Evolutionary conservation across 345 rosid species (phyloP), one percentile per base, ranked within the genome.

Genomic region (Hirschfeldia incana): DNA sequence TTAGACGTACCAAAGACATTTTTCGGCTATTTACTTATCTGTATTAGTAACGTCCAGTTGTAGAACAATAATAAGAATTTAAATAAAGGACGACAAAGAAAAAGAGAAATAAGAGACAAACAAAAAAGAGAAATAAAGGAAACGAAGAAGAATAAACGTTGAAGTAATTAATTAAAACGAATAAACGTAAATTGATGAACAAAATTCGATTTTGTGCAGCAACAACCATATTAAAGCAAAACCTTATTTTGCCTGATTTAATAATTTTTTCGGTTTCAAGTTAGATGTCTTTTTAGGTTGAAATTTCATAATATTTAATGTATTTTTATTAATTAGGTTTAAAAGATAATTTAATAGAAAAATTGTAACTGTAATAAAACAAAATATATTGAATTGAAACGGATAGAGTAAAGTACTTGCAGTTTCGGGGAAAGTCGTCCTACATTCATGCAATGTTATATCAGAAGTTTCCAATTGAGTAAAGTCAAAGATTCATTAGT

Each of bases 401-500:
- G 21, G 21, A 21, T 21, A 21, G 21, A 21, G 21, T 21, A 21
- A 21, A 21, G 21, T 21, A 21, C 21, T 21, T 21, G 21, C 21
- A 21, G 21, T 21, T 29, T 29, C 2, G 32, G 32, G 32, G 4
- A 4, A 29, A 29, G 4, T 21, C 21, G 32, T 29, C 12, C 55
- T 13, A 69, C 26, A 61, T 34, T 61, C 37, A 46, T 16, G 79
- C 21, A 36, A 17, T 21, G 8, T 33, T 55, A 53, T 49, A 6
- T 78, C 11, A 37, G 17, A 27, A 78, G 76, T 57, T 72, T 57
- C 77, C 67, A 67, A 51, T 36, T 8, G 51, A 72, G 73, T 39
- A 72, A 78, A 78, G 81, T 78, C 81, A 78, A 78, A 78, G 77
- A 78, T 78, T 73, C 78, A 44, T 2, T 37, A 26, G 60, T 32